A percentile compares a stretch with the other conserved stretches of the same genome.
Conservation (phyloP, 805 yeast species). For the Saccharomycopsis amapae region DNA sequence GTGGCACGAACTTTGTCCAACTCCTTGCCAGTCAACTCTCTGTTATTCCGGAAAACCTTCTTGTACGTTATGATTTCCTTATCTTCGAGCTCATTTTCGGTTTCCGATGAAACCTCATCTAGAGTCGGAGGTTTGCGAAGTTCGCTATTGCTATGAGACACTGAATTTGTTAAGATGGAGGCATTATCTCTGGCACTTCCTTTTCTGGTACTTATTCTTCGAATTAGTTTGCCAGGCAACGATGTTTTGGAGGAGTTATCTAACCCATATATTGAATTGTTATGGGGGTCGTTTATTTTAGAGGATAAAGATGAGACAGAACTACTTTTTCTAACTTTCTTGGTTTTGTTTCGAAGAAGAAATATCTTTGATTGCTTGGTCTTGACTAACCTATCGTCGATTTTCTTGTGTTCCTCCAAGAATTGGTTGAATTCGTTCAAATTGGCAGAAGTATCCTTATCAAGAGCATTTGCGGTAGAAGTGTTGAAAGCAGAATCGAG, state of each 20-base stretch:
- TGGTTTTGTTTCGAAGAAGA: conserved; percentile 6
- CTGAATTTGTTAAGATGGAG: background rate
- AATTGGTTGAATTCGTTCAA: conserved; percentile 11
- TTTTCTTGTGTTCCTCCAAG: conserved; percentile 18
- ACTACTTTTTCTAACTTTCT: conserved; percentile 6
- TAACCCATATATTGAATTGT: conserved; percentile 5
- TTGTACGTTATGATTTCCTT: conserved; percentile 19
- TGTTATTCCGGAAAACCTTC: conserved; percentile 14
- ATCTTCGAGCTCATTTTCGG: conserved; percentile 3
- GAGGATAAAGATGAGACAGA: conserved; percentile 7
- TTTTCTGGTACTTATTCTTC: conserved; percentile 13
- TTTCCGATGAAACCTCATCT: conserved; percentile 8
- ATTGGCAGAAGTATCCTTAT: conserved; percentile 3
- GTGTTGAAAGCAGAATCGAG: conserved; percentile 11
- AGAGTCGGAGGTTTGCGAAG: conserved; percentile 3
- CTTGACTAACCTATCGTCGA: conserved; percentile 17
- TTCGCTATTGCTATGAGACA: background rate
- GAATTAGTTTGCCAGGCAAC: conserved; percentile 8
- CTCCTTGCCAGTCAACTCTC: conserved; percentile 8
- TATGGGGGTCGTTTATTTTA: background rate
- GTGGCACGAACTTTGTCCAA: conserved; percentile 2
- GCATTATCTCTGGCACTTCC: background rate
- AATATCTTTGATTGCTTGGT: conserved; percentile 16
- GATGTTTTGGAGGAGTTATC: conserved; percentile 11
- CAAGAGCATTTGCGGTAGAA: background rate